Evolutionary conservation across 148 eudicot species (phyloP).

Genomic region (Vaccinium corymbosum): DNA sequence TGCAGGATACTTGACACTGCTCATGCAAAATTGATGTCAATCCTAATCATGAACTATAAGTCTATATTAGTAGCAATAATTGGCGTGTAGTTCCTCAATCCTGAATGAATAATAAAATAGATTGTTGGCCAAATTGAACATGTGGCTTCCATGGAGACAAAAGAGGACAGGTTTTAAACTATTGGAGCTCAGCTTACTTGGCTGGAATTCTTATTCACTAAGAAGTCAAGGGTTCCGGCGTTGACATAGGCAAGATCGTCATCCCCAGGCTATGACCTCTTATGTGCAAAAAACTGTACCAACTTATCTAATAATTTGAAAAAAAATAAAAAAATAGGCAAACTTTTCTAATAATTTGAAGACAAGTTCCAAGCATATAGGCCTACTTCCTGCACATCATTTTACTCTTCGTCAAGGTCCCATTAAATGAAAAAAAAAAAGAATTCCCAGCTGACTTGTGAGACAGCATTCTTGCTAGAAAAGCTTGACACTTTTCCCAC

Average conservation of each 20-base stretch:
- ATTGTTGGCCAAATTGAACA: not conserved
- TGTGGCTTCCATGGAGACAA: not conserved
- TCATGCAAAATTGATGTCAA: not conserved
- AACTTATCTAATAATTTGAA: not conserved
- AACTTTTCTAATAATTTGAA: not conserved
- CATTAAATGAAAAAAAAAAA: not conserved
- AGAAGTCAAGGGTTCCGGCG: not conserved
- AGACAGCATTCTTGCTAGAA: not conserved
- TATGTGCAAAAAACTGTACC: not conserved
- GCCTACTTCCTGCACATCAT: not conserved
- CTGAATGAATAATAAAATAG: not conserved
- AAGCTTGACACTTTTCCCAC: not conserved
- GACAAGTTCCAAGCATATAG: not conserved
- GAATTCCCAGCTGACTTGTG: not conserved
- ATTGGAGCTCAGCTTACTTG: not conserved
- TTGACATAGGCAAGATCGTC: not conserved
- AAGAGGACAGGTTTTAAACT: not conserved
- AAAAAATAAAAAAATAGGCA: too few species aligned
- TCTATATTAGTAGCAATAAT: not conserved
- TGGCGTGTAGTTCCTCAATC: not conserved
- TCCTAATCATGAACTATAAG: not conserved
- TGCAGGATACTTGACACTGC: not conserved
- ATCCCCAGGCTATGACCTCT: not conserved
- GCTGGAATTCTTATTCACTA: not conserved
- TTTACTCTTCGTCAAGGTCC: conserved; percentile 1